These are phyloP conservation scores for Trichoderma breve DNA, from an alignment of 2,329 filamentous ascomycete species.

Conservation along the genomic window DNA sequence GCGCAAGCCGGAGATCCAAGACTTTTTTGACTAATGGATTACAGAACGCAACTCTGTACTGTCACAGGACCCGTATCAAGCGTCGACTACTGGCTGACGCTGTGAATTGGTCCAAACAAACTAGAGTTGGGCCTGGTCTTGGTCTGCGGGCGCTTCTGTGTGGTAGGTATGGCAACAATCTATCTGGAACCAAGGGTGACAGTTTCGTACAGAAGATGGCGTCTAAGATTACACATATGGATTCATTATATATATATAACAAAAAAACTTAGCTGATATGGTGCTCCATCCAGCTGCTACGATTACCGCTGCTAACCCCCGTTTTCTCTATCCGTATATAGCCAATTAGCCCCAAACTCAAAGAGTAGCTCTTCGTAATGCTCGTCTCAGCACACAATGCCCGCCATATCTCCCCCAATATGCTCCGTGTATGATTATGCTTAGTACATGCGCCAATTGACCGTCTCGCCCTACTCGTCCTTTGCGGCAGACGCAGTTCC, in stretches of 20 bases:
- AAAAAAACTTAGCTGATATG: neutral
- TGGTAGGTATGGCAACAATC: neutral
- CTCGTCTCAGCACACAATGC: slow-evolving; percentile 4
- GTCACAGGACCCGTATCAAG: neutral
- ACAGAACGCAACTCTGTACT: neutral
- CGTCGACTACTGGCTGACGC: neutral
- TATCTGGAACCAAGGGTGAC: neutral
- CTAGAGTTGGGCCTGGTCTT: neutral
- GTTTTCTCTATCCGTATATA: slow-evolving; percentile 17
- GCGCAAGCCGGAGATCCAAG: neutral
- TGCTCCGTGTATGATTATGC: neutral
- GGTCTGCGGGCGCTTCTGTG: neutral
- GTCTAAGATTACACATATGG: neutral
- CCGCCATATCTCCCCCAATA: neutral
- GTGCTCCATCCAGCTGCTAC: neutral
- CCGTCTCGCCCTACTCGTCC: slow-evolving; percentile 30
- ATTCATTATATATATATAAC: neutral
- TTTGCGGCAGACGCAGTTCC: slow-evolving; percentile 23
- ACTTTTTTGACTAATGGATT: slow-evolving; percentile 1
- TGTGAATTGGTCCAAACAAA: neutral
- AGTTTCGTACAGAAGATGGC: neutral
- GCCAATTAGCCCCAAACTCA: slow-evolving; percentile 2
- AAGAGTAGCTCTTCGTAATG: neutral
- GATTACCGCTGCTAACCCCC: neutral
- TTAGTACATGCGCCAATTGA: neutral